Percentiles rank a stretch among this genome's conserved stretches.
phyloP scores from a whole-genome alignment of 495 filamentous ascomycete species.

The Talaromyces stipitatus region DNA sequence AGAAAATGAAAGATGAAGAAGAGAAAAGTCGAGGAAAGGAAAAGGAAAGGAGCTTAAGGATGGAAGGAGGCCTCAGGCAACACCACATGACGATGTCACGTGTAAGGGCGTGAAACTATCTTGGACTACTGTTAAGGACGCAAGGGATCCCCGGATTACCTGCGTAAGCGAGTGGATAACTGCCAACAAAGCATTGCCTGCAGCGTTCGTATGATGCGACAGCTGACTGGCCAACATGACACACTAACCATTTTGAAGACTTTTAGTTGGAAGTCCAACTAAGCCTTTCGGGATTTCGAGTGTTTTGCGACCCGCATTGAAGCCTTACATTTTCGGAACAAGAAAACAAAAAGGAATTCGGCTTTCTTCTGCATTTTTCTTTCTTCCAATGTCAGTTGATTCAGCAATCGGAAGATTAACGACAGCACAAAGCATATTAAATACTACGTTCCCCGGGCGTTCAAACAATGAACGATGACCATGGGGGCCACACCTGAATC shows the following conservation, averaged over 20 bases:
- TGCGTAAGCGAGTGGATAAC: background rate
- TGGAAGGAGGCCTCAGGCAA: no score
- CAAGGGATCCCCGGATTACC: background rate
- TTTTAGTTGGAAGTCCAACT: background rate
- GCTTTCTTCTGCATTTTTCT: background rate
- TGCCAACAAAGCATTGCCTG: constrained; percentile 1
- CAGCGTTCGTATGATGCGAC: background rate
- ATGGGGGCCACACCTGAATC: constrained; percentile 6
- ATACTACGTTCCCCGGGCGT: background rate
- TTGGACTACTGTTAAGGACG: no score
- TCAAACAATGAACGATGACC: constrained; percentile 1
- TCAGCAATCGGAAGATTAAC: background rate
- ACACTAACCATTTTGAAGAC: background rate
- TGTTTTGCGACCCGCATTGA: background rate
- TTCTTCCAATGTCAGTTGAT: background rate
- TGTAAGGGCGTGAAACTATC: no score
- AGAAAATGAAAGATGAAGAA: no score
- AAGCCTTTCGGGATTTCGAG: background rate
- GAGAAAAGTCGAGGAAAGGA: no score
- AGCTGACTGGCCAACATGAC: constrained; percentile 1
- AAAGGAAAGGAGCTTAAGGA: no score
- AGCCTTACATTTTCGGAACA: background rate
- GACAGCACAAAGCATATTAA: background rate
- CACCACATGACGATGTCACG: no score
- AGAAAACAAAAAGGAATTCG: background rate